Evolutionary conservation across 1,284 basidiomycete species (phyloP), one percentile per base, ranked within the genome.

Genomic region (Malassezia equina): DNA sequence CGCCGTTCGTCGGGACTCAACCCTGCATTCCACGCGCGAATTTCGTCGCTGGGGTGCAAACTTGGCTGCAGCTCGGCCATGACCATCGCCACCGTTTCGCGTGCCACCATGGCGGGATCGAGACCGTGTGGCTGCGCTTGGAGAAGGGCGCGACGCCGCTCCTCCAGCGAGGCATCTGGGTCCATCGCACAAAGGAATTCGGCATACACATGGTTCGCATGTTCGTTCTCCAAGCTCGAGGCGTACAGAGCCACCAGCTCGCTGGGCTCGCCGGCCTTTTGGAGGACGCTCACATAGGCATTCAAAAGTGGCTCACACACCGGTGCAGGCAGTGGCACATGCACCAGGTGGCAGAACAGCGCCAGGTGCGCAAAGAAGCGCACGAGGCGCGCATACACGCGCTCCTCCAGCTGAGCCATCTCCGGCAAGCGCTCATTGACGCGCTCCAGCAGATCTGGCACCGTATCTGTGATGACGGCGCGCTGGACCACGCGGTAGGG

Each of bases 341-440:
- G 83, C 40, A 95, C 84, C 75, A 90, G 81, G 52, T 86, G 84
- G 1, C 95, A 79, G 75, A 86, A 90, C 17, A 98, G 82, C 60
- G 89, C 88, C n/a, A 96, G 78, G 68, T 98, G 93, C 0, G 90
- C 84, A 70, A 94, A 95, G 79, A 99, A 98, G 23, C 91, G 86
- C 24, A 81, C 64, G 17, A 81, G 68, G 11, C 79, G 78, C 9
- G 70, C 71, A 47, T 67, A 67, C 13, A 47, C 40, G 33, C 57
- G 46, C 28, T 66, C 64, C 25, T 60, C 61, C 21, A 66, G 32
- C 9, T 55, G 47, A 23, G 62, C 56, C 65, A 71, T 65, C 25
- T 67, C 62, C 12, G 55, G 52, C 33, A 72, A 58, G 17, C 65
- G 62, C 44, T 56, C 61, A 25, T 63, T 67, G 19, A 71, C 61